These are phyloP conservation scores for Metschnikowia orientalis DNA, from an alignment of 805 yeast genomes.

Conservation along the genomic window DNA sequence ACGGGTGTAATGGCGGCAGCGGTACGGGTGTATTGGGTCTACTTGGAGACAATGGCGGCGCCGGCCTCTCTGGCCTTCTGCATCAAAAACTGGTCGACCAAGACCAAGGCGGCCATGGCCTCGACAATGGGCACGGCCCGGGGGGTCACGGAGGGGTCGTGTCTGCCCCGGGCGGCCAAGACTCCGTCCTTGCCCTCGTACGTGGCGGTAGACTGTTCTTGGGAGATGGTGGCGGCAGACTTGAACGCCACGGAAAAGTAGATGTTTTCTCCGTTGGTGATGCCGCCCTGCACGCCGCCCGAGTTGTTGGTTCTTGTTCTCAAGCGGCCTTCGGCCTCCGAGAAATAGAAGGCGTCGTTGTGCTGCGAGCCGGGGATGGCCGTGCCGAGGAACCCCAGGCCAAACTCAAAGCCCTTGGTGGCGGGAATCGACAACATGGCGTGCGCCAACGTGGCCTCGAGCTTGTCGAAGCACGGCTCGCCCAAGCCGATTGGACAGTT, in stretches of 20 bases:
- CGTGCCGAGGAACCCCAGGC: conserved; percentile 92
- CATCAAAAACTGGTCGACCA: conserved; percentile 79
- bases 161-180: conserved; percentile 95
- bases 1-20: no score
- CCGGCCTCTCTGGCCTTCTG: conserved; percentile 73
- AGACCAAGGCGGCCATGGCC: conserved; percentile 94
- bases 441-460: conserved; percentile 93
- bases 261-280: conserved; percentile 91
- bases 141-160: conserved; percentile 97
- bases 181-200: conserved; percentile 87
- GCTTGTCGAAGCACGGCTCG: conserved; percentile 95
- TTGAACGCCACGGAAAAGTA: conserved; percentile 95
- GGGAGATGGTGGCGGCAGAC: conserved; percentile 95
- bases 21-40: no score
- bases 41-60: conserved; percentile 9
- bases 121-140: conserved; percentile 98
- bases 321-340: conserved; percentile 55
- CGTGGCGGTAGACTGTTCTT: conserved; percentile 83
- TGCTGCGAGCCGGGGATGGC: conserved; percentile 88
- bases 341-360: conserved; percentile 78
- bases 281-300: conserved; percentile 99
- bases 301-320: conserved; percentile 88
- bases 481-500: conserved; percentile 95
- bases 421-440: conserved; percentile 98
- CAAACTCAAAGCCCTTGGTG: conserved; percentile 96